Base-by-base conservation (phyloP, 192 early-diverging fungal genomes). In the Entomortierella chlamydospora region DNA sequence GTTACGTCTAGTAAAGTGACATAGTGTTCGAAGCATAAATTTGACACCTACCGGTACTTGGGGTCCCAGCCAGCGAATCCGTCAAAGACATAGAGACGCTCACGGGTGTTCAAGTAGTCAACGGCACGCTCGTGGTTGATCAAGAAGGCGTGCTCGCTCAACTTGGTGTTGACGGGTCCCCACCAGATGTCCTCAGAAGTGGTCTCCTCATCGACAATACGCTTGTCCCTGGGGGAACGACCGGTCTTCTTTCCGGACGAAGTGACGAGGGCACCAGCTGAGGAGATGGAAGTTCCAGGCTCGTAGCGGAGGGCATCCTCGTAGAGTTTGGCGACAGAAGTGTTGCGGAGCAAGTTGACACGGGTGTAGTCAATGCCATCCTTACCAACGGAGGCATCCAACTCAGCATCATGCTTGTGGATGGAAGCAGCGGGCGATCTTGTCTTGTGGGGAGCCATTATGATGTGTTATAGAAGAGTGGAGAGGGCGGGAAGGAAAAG, bases 31-130 rank as follows among this genome's bases (percentile, higher is more conserved):
- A 37, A 37, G 10, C 4, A 37, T 37, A 37, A 10, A 7, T 10
- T 37, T 7, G 10, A 37, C 10, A 73, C 72, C 31, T 74, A 74
- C 72, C 96, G 91, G 91, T 98, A 95, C 87, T 96, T 95, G 77
- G 96, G 93, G 82, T 99, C 97, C 97, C 97, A 99, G 29, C 97
- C 97, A 60, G 97, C 97, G 68, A 85, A 99, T 20, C 96, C 97
- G 83, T 99, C 97, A 86, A 99, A 95, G 68, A 99, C 96, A 73
- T 96, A 97, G 55, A 98, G 90, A 59, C 93, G 92, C 34, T 89
- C 86, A 66, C 95, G 93, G 57, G 96, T 97, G 89, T 99, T 99
- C 72, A 99, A 88, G 89, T 98, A 99, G 88, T 97, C 95, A 68
- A 93, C 87, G 54, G 96, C 96, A 68, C 94, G 92, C 86, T 99